phyloP scores from a whole-genome alignment of 2,329 filamentous ascomycete genomes.

The Calonectria multiphialidica region DNA sequence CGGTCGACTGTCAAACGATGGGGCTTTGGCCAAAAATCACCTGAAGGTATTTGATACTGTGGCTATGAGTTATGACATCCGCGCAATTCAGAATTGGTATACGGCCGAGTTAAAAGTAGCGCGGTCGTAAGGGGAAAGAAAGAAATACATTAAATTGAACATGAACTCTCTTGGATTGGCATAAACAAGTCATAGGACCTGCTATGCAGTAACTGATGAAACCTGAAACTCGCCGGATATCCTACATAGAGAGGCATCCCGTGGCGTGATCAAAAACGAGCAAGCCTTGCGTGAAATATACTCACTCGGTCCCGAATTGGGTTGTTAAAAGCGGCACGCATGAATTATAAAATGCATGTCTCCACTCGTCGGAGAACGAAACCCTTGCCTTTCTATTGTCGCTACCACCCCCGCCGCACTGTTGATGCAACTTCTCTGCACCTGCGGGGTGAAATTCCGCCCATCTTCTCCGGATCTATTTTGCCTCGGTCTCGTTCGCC shows the following conservation, averaged over 20 bases:
- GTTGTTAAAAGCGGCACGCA: background rate
- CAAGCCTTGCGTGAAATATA: background rate
- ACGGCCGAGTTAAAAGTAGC: constrained; percentile 54
- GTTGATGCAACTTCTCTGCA: background rate
- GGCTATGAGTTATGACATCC: constrained; percentile 58
- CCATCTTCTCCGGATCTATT: background rate
- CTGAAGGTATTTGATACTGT: constrained; percentile 54
- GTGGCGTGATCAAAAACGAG: too few relatives aligned
- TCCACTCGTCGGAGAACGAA: background rate
- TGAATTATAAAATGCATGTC: background rate
- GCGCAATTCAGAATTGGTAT: constrained; percentile 64
- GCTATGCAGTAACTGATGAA: too few relatives aligned
- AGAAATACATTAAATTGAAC: too few relatives aligned
- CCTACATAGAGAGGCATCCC: too few relatives aligned
- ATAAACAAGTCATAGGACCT: too few relatives aligned
- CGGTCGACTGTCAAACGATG: constrained; percentile 60
- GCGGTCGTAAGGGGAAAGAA: too few relatives aligned
- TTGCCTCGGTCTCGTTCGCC: background rate
- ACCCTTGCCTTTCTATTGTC: background rate
- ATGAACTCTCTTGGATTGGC: too few relatives aligned
- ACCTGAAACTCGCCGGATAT: too few relatives aligned
- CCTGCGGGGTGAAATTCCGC: background rate
- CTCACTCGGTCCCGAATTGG: background rate
- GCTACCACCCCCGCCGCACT: background rate
- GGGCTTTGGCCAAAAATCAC: constrained; percentile 53